Base-by-base conservation (phyloP, 2,329 filamentous ascomycete genomes). In the Pseudodiploospora longispora region DNA sequence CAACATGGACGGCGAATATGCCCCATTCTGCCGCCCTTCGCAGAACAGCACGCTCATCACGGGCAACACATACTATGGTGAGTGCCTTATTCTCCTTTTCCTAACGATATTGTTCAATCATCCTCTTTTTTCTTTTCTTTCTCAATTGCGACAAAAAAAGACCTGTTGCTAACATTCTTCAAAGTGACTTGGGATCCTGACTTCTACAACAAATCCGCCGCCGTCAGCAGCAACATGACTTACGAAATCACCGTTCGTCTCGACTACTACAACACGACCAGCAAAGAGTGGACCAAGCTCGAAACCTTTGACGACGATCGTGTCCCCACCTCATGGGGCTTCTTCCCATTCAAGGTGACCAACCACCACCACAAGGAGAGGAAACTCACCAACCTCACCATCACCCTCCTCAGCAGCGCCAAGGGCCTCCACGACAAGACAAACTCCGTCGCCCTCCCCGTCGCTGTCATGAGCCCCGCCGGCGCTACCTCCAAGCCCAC, bases 161-260 rank as follows among this genome's bases (percentile, higher is more conserved):
- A 19, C 19, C 19, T 19, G 19, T 19, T 19, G 19, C 47, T 50
- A 36, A 50, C 47, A 6, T 33, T 5, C n/a, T 19, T 29, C 4
- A 6, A 38, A 79, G 76, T 80, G 43, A 77, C 73, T 29, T 80
- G 76, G 75, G 75, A 80, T 51, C 64, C 74, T 27, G 60, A 67
- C 41, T 73, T 65, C 59, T 78, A 75, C 63, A 63, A 64, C 53
- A 56, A 61, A 39, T 60, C 64, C 44, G 66, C 68, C 52, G 62
- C 62, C 27, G 66, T 62, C 38, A 50, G 47, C 48, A 51, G 47
- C 49, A 64, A 64, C 51, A 42, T 52, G 29, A 60, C 60, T 30
- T 48, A 55, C 43, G 57, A 59, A 28, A 53, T 66, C 42, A 51
- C 55, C 31, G 46, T 65, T 54, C 67, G 68, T 50, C 59, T 70